Conservation (phyloP, 345 rosid genomes). For the Carallia pectinifolia region DNA sequence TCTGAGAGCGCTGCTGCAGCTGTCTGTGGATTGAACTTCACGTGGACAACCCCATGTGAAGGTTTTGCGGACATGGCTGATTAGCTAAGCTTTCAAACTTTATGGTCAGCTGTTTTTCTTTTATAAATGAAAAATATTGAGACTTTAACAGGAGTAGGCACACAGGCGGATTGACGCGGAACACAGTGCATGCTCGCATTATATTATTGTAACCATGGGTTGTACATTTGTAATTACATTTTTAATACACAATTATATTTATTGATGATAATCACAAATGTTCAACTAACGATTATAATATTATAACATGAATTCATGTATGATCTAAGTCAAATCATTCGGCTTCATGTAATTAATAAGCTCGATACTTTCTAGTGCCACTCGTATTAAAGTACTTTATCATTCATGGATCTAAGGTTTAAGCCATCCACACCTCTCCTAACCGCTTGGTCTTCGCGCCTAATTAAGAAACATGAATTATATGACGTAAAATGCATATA, state of each 20-base stretch:
- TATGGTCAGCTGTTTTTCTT: neutral
- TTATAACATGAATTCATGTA: too few species aligned
- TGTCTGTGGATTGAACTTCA: conserved; percentile 39
- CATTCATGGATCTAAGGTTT: conserved; percentile 9
- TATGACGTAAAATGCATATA: neutral
- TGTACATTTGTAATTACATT: too few species aligned
- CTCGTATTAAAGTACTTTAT: neutral
- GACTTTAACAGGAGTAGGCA: neutral
- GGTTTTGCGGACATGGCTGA: neutral
- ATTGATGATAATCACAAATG: too few species aligned
- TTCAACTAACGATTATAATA: too few species aligned
- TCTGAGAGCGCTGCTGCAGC: conserved; percentile 33
- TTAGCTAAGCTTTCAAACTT: neutral
- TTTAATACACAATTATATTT: too few species aligned
- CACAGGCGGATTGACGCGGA: neutral
- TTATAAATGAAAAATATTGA: too few species aligned
- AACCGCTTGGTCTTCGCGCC: neutral
- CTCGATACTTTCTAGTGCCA: neutral
- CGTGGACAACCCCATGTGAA: conserved; percentile 52
- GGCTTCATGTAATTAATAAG: too few species aligned
- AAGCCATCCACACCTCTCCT: neutral
- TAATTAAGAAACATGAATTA: neutral
- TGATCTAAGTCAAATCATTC: too few species aligned
- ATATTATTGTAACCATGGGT: too few species aligned
- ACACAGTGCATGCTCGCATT: too few species aligned